Evolutionary conservation across 2,329 filamentous ascomycete species (phyloP).

Genomic region (Diaporthe destruens): DNA sequence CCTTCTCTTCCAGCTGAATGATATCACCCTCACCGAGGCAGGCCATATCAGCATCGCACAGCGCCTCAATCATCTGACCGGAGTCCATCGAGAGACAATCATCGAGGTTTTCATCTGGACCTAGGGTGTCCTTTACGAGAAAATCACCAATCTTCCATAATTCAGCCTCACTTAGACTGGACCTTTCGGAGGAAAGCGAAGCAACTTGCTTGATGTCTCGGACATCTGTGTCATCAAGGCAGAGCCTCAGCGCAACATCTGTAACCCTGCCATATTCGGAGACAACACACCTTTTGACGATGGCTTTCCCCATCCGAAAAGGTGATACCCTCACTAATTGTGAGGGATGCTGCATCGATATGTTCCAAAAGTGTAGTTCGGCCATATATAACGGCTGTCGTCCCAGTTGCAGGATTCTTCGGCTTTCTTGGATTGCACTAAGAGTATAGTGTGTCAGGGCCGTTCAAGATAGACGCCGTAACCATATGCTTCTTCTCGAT

Average conservation of each 20-base stretch:
- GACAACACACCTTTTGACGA: constrained; percentile 73
- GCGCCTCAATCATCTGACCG: constrained; percentile 77
- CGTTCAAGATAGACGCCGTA: constrained; percentile 75
- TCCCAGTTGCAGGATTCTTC: constrained; percentile 87
- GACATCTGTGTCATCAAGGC: constrained; percentile 93
- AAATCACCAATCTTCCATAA: constrained; percentile 96
- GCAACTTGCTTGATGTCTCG: constrained; percentile 96
- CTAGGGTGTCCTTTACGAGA: constrained; percentile 93
- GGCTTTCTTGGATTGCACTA: constrained; percentile 87
- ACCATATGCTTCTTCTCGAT: constrained; percentile 79
- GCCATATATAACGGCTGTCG: constrained; percentile 86
- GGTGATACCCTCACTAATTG: constrained; percentile 90
- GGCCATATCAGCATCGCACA: constrained; percentile 84
- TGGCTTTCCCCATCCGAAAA: constrained; percentile 98
- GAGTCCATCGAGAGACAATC: constrained; percentile 84
- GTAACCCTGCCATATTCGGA: constrained; percentile 71
- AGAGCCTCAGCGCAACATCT: constrained; percentile 81
- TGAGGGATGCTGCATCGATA: constrained; percentile 84
- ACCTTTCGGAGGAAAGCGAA: constrained; percentile 81
- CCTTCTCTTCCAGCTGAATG: constrained; percentile 94
- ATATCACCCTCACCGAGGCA: constrained; percentile 88
- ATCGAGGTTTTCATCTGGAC: constrained; percentile 87
- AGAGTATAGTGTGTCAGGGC: constrained; percentile 70
- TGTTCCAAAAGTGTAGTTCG: constrained; percentile 85
- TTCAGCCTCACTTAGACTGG: constrained; percentile 84